These are phyloP conservation scores for Pseudogymnoascus sp. DNA, from an alignment of 2,329 filamentous ascomycete species.

Conservation along the genomic window DNA sequence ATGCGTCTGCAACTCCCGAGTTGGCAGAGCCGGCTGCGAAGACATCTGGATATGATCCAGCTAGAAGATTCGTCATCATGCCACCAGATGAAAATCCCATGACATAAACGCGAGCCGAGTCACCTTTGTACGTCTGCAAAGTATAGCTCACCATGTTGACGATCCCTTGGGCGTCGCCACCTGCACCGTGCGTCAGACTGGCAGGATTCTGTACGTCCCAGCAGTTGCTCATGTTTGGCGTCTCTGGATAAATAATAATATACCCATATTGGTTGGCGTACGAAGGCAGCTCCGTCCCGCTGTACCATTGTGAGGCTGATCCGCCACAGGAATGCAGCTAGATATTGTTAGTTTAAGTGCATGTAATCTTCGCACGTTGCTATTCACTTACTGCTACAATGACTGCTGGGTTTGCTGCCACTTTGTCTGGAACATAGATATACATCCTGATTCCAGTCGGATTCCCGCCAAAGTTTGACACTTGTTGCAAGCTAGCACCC, in stretches of 20 bases:
- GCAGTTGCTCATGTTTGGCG: conserved; percentile 42
- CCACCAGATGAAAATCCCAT: conserved; percentile 35
- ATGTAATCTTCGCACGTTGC: not conserved
- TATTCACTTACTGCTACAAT: conserved; percentile 39
- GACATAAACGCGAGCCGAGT: conserved; percentile 39
- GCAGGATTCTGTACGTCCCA: conserved; percentile 44
- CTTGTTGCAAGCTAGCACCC: conserved; percentile 17
- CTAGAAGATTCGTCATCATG: conserved; percentile 41
- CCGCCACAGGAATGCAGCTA: conserved; percentile 47
- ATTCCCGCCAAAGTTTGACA: conserved; percentile 34
- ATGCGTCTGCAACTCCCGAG: conserved; percentile 27
- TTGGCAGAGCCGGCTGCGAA: conserved; percentile 36
- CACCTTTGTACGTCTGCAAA: conserved; percentile 39
- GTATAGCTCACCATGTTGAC: conserved; percentile 49
- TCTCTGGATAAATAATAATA: conserved; percentile 49
- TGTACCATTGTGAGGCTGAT: conserved; percentile 40
- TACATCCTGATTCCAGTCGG: conserved; percentile 35
- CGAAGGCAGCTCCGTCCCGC: conserved; percentile 42
- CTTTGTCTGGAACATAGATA: conserved; percentile 38
- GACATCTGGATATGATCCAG: conserved; percentile 36
- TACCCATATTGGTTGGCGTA: conserved; percentile 45
- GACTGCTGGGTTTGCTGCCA: conserved; percentile 39
- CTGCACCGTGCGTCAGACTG: no score
- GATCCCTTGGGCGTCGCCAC: conserved; percentile 39
- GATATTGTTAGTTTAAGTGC: not conserved